These are phyloP conservation scores for Penicillium sp. DNA, from an alignment of 2,329 filamentous ascomycete genomes.

Conservation along the genomic window DNA sequence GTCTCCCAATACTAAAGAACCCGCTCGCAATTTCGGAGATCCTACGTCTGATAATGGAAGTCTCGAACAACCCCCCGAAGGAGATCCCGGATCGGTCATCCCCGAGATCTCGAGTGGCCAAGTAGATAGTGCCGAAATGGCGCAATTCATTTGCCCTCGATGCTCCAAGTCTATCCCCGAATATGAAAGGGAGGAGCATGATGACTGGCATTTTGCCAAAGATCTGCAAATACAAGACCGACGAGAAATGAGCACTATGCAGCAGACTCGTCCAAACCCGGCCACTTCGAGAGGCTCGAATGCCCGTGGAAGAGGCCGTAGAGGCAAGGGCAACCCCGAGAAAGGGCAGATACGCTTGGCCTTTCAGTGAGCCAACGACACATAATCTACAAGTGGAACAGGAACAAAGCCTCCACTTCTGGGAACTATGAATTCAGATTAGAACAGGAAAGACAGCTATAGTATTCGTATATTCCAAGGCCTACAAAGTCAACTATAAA, in stretches of 20 bases:
- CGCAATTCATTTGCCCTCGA: conserved; percentile 53
- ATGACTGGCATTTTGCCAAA: conserved; percentile 92
- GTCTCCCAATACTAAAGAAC: conserved; percentile 10
- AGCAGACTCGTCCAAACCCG: conserved; percentile 7
- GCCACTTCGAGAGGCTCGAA: conserved; percentile 13
- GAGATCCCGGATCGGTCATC: neutral
- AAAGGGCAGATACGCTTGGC: conserved; percentile 35
- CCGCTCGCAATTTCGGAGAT: neutral
- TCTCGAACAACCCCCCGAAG: neutral
- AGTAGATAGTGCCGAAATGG: neutral
- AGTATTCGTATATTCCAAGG: conserved; percentile 5
- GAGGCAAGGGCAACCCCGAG: conserved; percentile 29
- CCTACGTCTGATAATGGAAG: neutral
- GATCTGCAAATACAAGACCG: conserved; percentile 68
- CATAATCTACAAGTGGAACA: neutral
- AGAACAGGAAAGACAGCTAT: conserved; percentile 7
- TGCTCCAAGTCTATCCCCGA: conserved; percentile 60
- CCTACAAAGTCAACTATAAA: too few species aligned
- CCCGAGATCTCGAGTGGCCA: neutral
- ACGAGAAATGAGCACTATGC: conserved; percentile 22
- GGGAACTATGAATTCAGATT: neutral
- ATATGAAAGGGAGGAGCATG: conserved; percentile 65
- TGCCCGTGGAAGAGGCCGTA: conserved; percentile 24
- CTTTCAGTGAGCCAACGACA: conserved; percentile 25
- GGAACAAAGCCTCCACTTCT: neutral